Base-by-base conservation (phyloP, 305 asterid species). In the Solanum hybrid region DNA sequence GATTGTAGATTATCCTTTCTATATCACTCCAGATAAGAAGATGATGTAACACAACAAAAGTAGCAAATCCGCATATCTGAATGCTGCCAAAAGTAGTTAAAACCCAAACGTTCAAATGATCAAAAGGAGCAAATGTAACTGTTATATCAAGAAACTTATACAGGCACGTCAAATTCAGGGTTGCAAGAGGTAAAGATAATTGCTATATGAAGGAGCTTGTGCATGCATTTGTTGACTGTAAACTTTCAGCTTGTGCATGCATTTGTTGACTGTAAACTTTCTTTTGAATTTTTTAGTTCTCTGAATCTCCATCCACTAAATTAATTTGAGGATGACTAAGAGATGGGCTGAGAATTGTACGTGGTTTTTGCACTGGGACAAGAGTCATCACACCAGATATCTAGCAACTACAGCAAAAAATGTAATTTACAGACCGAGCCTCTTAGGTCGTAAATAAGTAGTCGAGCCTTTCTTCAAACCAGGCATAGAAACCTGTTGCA, bases 401-500 rank as follows among this genome's bases (percentile, higher is more conserved):
- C 75, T 51, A 84, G 5, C 27, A 77, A 80, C 75, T 51, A 51
- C 87, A 31, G 42, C 22, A 51, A 31, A 82, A 46, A 51, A 20
- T 84, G 75, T 31, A 0, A 82, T 46, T 92, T 91, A 96, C 90
- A 96, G 78, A 32, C 99, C 99, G 27, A 95, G 94, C 91, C 93
- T 94, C 91, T 95, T 96, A 29, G 98, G 98, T 88, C 98, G 92
- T 60, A 96, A 91, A 84, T 96, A 95, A 78, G 99, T 96, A 29
- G 98, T 90, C 72, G 96, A 81, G 13, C 98, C 98, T 79, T 86
- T 92, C 92, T 96, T 96, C 93, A 95, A 89, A 40, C 99, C 99
- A n/a, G 99, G 98, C 95, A 92, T 91, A 2, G 98, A 92, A 88
- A 96, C 93, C 51, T 87, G 92, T 31, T 96, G 99, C 92, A 94